phyloP scores from a whole-genome alignment of 2,329 filamentous ascomycete species.

The Elsinoe fawcettii region DNA sequence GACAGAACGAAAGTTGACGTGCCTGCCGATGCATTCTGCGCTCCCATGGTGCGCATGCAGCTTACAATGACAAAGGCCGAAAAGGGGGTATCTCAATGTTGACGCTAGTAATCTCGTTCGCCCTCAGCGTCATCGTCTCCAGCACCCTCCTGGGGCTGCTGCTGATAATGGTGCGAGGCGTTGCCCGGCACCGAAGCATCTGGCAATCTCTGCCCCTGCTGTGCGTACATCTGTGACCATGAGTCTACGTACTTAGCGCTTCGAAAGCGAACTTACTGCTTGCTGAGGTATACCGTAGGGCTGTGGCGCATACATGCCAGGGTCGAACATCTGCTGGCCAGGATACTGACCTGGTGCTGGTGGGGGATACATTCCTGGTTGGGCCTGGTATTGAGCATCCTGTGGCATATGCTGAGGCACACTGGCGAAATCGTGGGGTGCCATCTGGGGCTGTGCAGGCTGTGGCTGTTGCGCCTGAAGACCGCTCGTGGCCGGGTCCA shows the following conservation, averaged over 20 bases:
- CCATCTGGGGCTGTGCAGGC: conserved; percentile 25
- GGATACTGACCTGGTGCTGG: conserved; percentile 70
- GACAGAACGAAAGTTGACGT: not conserved
- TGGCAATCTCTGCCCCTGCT: conserved; percentile 18
- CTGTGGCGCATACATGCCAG: conserved; percentile 62
- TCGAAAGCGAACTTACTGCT: conserved; percentile 52
- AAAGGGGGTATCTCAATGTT: conserved; percentile 3
- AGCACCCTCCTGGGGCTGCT: conserved; percentile 10
- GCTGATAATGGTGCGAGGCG: conserved; percentile 17
- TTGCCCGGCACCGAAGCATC: conserved; percentile 17
- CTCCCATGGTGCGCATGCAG: not conserved
- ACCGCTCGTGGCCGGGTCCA: conserved; percentile 27
- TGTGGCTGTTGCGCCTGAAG: conserved; percentile 26
- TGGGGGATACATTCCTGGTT: conserved; percentile 72
- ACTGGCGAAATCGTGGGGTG: conserved; percentile 26
- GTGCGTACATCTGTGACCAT: conserved; percentile 16
- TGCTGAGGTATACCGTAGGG: conserved; percentile 73
- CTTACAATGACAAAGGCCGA: not conserved
- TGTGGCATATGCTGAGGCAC: conserved; percentile 29
- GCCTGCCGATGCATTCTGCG: not conserved
- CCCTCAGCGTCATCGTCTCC: conserved; percentile 19
- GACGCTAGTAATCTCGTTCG: conserved; percentile 17
- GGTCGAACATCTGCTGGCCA: conserved; percentile 67
- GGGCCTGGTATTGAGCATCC: conserved; percentile 56
- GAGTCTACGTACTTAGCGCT: not conserved